Percentiles rank a stretch among this genome's conserved stretches.
phyloP scores from a whole-genome alignment of 139 green algal species.

The Axilococcus clingmanii region DNA sequence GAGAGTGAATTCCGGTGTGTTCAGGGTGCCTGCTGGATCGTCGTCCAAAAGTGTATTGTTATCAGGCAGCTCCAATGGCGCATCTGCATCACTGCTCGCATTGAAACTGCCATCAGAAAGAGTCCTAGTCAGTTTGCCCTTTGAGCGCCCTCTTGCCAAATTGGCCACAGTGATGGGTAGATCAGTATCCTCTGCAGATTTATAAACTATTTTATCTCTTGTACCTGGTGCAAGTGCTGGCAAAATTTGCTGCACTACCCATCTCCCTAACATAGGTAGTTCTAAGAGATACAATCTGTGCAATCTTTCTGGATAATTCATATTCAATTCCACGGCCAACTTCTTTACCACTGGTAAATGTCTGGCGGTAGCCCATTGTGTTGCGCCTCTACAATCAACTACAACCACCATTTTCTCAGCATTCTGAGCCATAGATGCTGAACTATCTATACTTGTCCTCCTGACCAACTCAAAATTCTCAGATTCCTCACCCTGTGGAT shows the following conservation, averaged over 20 bases:
- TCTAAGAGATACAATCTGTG: conserved; percentile 34
- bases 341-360: conserved; percentile 28
- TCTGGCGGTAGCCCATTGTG: conserved; percentile 7
- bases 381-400: conserved; percentile 20
- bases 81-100: not conserved
- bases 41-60: too few species aligned
- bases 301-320: conserved; percentile 30
- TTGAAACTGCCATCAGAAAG: not conserved
- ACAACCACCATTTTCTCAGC: conserved; percentile 19
- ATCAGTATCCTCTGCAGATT: not conserved
- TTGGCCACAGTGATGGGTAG: conserved; percentile 21
- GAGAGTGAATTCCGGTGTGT: too few species aligned
- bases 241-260: conserved; percentile 18
- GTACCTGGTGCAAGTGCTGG: conserved; percentile 20
- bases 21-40: too few species aligned
- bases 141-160: conserved; percentile 10
- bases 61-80: too few species aligned
- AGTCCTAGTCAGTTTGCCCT: not conserved
- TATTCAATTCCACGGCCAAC: conserved; percentile 17
- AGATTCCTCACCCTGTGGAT: not conserved
- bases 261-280: conserved; percentile 21
- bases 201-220: conserved; percentile 16
- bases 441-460: not conserved
- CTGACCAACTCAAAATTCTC: conserved; percentile 9
- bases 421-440: too few species aligned